Evolutionary conservation across 2,329 filamentous ascomycete genomes (phyloP).

Genomic region (Botrytis medusae): DNA sequence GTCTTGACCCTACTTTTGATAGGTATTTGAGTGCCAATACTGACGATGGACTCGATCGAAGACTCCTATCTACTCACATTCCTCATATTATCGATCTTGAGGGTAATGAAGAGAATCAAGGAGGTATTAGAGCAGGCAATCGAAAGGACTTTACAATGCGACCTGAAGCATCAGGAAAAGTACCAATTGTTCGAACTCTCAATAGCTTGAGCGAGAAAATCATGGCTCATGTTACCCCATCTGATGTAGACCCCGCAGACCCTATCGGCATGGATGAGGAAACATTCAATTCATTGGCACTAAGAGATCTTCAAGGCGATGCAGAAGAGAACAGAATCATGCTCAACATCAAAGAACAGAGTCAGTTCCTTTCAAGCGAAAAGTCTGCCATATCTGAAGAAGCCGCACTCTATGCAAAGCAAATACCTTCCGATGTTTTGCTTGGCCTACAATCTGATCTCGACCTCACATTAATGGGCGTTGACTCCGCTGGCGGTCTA

Average conservation of each 20-base stretch:
- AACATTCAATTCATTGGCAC: conserved; percentile 70
- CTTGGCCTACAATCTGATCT: conserved; percentile 64
- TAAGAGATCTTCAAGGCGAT: conserved; percentile 78
- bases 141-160: conserved; percentile 88
- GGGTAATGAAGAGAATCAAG: conserved; percentile 93
- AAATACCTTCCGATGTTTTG: conserved; percentile 69
- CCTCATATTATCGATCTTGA: conserved; percentile 90
- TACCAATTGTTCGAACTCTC: conserved; percentile 84
- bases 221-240: conserved; percentile 80
- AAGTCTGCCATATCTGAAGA: conserved; percentile 44
- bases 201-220: conserved; percentile 93
- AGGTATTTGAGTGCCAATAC: conserved; percentile 78
- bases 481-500: conserved; percentile 51
- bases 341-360: conserved; percentile 86
- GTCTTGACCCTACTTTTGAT: conserved; percentile 77
- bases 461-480: conserved; percentile 45
- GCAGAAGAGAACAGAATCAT: conserved; percentile 74
- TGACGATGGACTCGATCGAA: conserved; percentile 51
- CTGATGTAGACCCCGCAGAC: conserved; percentile 66
- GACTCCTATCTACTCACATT: conserved; percentile 63
- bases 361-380: conserved; percentile 71
- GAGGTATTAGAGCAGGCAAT: conserved; percentile 78
- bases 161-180: conserved; percentile 69
- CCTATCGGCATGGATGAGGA: conserved; percentile 69
- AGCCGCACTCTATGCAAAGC: conserved; percentile 58